Evolutionary conservation across 305 asterid species (phyloP).

Genomic region (Stenogyne calaminthoides): DNA sequence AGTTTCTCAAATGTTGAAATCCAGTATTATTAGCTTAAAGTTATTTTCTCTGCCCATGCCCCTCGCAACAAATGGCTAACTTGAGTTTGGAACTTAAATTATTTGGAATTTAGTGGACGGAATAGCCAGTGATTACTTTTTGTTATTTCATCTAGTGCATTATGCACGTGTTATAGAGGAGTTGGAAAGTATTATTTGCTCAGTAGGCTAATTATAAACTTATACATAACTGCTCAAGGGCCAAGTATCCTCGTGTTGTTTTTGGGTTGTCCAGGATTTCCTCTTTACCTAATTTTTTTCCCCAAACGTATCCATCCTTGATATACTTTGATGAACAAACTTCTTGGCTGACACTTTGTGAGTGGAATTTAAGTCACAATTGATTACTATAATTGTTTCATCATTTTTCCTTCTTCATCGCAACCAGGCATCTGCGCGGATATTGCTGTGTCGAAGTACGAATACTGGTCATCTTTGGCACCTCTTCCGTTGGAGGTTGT

Average conservation of each 20-base stretch:
- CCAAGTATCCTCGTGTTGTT: background rate
- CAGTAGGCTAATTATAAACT: background rate
- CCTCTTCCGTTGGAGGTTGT: slow-evolving; percentile 97
- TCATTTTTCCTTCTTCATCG: background rate
- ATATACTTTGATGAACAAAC: slow-evolving; percentile 6
- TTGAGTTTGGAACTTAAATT: slow-evolving; percentile 4
- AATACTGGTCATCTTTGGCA: slow-evolving; percentile 95
- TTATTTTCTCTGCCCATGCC: slow-evolving; percentile 11
- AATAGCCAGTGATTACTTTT: background rate
- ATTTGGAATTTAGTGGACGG: slow-evolving; percentile 15
- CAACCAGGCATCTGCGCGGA: slow-evolving; percentile 78
- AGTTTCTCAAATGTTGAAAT: slow-evolving; percentile 7
- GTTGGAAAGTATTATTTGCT: slow-evolving; percentile 8
- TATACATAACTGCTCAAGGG: background rate
- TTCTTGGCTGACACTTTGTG: slow-evolving; percentile 12
- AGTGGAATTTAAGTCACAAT: slow-evolving; percentile 14
- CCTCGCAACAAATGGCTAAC: slow-evolving; percentile 11
- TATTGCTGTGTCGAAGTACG: slow-evolving; percentile 75
- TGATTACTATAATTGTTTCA: slow-evolving; percentile 4
- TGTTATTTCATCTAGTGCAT: slow-evolving; percentile 1
- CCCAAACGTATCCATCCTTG: slow-evolving; percentile 14
- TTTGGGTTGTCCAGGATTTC: slow-evolving; percentile 16
- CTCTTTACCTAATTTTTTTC: background rate
- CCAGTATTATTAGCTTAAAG: slow-evolving; percentile 3
- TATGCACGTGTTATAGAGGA: background rate